These are phyloP conservation scores for Tagetes patula DNA, from an alignment of 129 eudicot species.

Conservation along the genomic window DNA sequence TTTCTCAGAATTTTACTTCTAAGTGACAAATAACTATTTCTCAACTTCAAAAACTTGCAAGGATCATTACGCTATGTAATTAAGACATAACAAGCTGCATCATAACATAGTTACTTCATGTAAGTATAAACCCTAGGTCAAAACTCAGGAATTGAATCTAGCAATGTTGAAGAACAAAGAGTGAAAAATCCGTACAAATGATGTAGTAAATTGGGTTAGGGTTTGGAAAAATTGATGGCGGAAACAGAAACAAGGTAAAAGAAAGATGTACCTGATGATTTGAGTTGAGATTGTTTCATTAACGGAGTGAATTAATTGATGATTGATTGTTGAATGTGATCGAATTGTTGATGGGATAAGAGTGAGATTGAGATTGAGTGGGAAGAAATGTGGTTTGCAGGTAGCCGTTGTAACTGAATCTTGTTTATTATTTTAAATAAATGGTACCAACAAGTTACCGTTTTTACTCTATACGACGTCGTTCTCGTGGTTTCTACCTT, in stretches of 20 bases:
- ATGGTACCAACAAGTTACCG: slow-evolving; percentile 32
- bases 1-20: slow-evolving; percentile 10
- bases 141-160: background rate
- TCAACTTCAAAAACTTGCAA: too few species aligned
- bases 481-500: background rate
- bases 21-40: background rate
- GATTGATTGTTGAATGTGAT: slow-evolving; percentile 7
- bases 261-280: slow-evolving; percentile 24
- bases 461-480: slow-evolving; percentile 29
- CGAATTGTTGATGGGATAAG: slow-evolving; percentile 20
- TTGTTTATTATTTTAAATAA: slow-evolving; percentile 7
- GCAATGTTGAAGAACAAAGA: background rate
- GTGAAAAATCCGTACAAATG: background rate
- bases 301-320: slow-evolving; percentile 9
- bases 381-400: slow-evolving; percentile 25
- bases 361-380: background rate
- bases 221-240: background rate
- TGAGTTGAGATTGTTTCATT: slow-evolving; percentile 8
- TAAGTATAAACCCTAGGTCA: background rate
- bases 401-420: slow-evolving; percentile 46
- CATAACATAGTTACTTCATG: background rate
- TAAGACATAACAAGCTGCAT: too few species aligned
- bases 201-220: slow-evolving; percentile 14
- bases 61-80: too few species aligned
- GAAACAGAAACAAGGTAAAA: slow-evolving; percentile 6